Evolutionary conservation across 306 rosid species (phyloP).

Genomic region (Cicer cuneatum): DNA sequence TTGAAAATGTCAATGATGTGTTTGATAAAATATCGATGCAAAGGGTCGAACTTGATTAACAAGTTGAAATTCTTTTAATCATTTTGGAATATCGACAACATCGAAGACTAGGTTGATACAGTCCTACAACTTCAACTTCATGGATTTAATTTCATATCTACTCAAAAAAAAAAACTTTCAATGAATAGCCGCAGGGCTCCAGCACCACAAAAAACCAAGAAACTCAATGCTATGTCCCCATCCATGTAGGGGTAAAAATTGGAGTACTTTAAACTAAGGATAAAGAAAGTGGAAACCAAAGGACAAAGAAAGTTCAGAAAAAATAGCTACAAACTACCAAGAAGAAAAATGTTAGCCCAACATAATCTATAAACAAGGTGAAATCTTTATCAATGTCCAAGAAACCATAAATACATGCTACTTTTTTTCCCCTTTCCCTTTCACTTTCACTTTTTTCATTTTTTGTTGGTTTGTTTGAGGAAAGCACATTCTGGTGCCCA

Average conservation of each 20-base stretch:
- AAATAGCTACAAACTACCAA: conserved; percentile 52
- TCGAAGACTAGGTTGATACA: too few species aligned
- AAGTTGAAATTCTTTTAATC: too few species aligned
- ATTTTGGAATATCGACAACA: too few species aligned
- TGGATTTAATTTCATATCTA: too few species aligned
- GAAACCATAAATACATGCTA: conserved; percentile 48
- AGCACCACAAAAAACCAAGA: conserved; percentile 57
- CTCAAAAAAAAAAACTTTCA: not conserved
- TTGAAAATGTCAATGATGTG: too few species aligned
- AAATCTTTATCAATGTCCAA: conserved; percentile 18
- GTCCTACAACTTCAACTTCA: too few species aligned
- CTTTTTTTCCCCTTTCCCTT: conserved; percentile 38
- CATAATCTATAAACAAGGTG: conserved; percentile 1
- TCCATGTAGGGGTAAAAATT: conserved; percentile 45
- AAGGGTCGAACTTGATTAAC: too few species aligned
- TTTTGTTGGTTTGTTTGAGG: conserved; percentile 36
- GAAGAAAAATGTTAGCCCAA: conserved; percentile 31
- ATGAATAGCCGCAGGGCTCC: conserved; percentile 35
- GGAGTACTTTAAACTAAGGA: conserved; percentile 51
- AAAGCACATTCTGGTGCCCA: conserved; percentile 21
- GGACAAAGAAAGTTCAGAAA: conserved; percentile 51
- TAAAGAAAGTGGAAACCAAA: conserved; percentile 43
- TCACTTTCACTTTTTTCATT: conserved; percentile 36
- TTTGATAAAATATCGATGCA: too few species aligned
- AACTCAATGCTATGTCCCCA: conserved; percentile 51